These are phyloP conservation scores for Dovyalis caffra DNA, from an alignment of 345 rosid genomes.

Conservation along the genomic window DNA sequence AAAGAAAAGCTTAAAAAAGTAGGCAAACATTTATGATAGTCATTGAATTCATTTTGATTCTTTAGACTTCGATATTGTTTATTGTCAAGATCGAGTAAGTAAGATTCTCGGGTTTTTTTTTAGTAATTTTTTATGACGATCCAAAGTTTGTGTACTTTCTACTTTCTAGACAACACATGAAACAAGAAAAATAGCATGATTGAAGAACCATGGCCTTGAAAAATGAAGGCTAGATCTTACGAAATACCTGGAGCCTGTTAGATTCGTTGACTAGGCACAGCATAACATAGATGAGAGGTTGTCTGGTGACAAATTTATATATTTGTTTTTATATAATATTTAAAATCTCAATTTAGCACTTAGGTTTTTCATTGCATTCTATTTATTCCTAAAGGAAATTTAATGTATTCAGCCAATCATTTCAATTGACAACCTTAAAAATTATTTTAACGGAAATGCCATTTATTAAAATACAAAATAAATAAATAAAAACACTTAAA, in stretches of 20 bases:
- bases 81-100: background rate
- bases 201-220: background rate
- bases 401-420: too few relatives aligned
- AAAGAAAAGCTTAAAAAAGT: background rate
- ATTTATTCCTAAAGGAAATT: too few relatives aligned
- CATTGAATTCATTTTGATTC: background rate
- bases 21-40: constrained; percentile 10
- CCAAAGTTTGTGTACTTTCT: background rate
- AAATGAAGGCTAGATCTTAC: background rate
- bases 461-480: too few relatives aligned
- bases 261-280: constrained; percentile 1
- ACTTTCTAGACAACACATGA: background rate
- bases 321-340: too few relatives aligned
- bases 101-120: too few relatives aligned
- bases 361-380: too few relatives aligned
- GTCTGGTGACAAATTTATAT: too few relatives aligned
- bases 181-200: background rate
- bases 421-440: too few relatives aligned
- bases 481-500: too few relatives aligned
- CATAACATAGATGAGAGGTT: too few relatives aligned
- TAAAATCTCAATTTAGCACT: too few relatives aligned
- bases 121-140: background rate
- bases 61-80: background rate
- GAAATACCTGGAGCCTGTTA: background rate
- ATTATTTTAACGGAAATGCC: too few relatives aligned